Base-by-base conservation (phyloP, 768 basidiomycete genomes). In the Amanita subjunquillea region DNA sequence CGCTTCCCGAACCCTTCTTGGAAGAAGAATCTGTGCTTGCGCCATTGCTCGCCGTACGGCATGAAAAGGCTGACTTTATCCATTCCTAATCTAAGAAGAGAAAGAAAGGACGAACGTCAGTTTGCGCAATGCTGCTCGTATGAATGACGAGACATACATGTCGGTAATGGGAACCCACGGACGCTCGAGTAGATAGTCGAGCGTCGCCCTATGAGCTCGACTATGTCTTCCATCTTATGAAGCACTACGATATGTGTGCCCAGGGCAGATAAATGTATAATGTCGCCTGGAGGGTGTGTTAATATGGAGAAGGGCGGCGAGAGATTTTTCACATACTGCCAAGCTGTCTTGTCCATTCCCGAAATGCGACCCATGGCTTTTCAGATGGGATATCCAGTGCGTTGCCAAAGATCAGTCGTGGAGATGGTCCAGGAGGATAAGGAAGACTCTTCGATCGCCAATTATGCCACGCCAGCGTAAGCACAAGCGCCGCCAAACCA, bases 381-480 rank as follows among this genome's bases (percentile, higher is more conserved):
- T 53, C 37, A 15, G 17, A 45, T 13, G 51, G 43, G 7, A 53
- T 38, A 17, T 53, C 51, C 3, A 53, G 36, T 7, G 39, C 44
- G 27, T 53, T 53, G 27, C 51, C 51, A 13, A 53, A 38, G 9
- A 53, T 13, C 3, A n/a, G 25, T 10, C 34, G 30, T 3, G 51
- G 36, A 10, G 42, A 32, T 23, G 51, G 51, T 25, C 51, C 51
- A 3, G 51, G 51, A 23, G 51, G 51, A 27, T 42, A 51, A 34
- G 46, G 46, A 17, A 12, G 32, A 32, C 3, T 32, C 5, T 12
- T 32, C 10, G 32, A 32, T 10, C 10, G 32, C 0, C 3, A 32
- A 3, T 6, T 2, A 32, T 10, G 10, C 32, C 32, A 32, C 32
- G 32, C 32, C 32, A 32, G 32, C 10, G 32, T 10, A 32, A 32